Evolutionary conservation across 106 monocot genomes (phyloP).

Genomic region (Vanilla planifolia): DNA sequence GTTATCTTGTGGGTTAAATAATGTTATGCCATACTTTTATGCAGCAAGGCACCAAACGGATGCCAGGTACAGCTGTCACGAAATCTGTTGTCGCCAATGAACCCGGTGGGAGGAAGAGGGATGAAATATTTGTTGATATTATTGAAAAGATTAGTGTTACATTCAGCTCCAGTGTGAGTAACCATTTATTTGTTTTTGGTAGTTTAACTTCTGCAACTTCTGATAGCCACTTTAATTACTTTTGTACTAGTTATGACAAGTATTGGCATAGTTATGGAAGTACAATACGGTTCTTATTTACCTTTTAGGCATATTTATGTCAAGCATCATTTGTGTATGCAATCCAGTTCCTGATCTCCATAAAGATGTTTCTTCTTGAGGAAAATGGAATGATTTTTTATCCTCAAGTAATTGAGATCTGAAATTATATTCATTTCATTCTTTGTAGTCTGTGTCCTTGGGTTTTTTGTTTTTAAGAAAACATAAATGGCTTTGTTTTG

Average conservation of each 20-base stretch:
- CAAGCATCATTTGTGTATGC: not conserved
- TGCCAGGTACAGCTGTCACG: conserved; percentile 97
- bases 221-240: not conserved
- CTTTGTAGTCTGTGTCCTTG: too few relatives aligned
- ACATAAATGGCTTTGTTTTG: too few relatives aligned
- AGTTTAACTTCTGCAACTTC: not conserved
- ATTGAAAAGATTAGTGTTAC: conserved; percentile 99
- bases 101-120: conserved; percentile 88
- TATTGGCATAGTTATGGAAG: not conserved
- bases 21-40: conserved; percentile 6
- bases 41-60: conserved; percentile 90
- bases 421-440: too few relatives aligned
- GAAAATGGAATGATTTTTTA: too few relatives aligned
- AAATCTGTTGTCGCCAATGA: conserved; percentile 97
- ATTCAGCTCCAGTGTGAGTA: conserved; percentile 98
- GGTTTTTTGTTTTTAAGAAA: too few relatives aligned
- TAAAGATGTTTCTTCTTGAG: not conserved
- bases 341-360: not conserved
- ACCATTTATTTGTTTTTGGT: not conserved
- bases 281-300: not conserved
- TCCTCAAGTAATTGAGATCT: too few relatives aligned
- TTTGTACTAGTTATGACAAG: not conserved
- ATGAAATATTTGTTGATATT: conserved; percentile 98
- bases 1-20: not conserved
- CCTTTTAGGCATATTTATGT: not conserved